Base-by-base conservation (phyloP, 2,329 filamentous ascomycete genomes). In the Pseudogymnoascus sp. region DNA sequence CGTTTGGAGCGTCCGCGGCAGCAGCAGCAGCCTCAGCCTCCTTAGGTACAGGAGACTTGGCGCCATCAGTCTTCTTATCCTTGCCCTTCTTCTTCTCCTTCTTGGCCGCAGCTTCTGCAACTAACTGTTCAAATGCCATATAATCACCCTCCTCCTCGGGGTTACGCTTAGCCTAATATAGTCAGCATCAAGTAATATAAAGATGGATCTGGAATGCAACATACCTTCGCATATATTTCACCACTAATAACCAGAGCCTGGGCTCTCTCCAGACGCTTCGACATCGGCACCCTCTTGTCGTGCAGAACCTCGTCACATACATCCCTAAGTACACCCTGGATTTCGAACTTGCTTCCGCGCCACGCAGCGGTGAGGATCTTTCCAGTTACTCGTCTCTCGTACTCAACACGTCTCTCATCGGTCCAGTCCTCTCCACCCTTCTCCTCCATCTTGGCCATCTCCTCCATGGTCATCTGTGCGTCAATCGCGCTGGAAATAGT, bases 121-220 rank as follows among this genome's bases (percentile, higher is more conserved):
- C 96, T 62, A 99, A 87, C 76, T 97, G 92, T 75, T 99, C 95
- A 69, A 99, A 99, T 14, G 93, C 93, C 85, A 99, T 96, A 77
- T 96, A 97, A 71, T 97, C 95, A 67, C 95, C 93, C 77, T 99
- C 95, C 79, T 99, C 95, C 67, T 99, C 95, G 43, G 93, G 89
- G 62, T 93, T 89, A 66, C 95, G 88, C 75, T 89, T 84, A 41
- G 93, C 91, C 93, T 97, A 68, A 16, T 33, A 41, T 41, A 43
- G 16, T 43, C 21, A 49, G 25, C 33, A 61, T 41, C 40, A 21
- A 41, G 35, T n/a, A 16, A 16, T 5, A 25, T n/a, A 16, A 3
- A 41, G 21, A 25, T 5, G 12, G 25, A 28, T 31, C 4, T 14
- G 7, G 16, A 28, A 41, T 9, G 37, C 37, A 61, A 74, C 81